phyloP scores from a whole-genome alignment of 2,329 filamentous ascomycete species.

The Cordyceps militaris region DNA sequence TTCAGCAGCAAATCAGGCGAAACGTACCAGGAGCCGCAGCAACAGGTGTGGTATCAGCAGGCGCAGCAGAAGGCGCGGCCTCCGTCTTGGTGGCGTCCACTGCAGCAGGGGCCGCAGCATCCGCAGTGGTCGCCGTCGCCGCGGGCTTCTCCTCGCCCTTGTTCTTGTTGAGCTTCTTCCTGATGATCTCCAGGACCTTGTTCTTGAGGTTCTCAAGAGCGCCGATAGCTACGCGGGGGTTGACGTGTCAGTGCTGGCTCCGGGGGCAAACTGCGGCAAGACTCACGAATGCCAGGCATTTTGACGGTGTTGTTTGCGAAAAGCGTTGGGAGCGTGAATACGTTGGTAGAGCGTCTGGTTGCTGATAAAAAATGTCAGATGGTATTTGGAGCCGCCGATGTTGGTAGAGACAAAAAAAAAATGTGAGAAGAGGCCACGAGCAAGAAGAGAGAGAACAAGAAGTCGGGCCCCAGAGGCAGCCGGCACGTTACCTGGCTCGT shows the following conservation, averaged over 20 bases:
- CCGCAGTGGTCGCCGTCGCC: constrained; percentile 11
- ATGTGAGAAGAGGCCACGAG: not conserved
- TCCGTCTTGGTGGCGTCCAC: constrained; percentile 18
- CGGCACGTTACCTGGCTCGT: constrained; percentile 8
- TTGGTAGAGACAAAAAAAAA: not conserved
- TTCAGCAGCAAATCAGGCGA: not conserved
- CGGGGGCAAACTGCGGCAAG: not conserved
- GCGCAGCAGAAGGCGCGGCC: constrained; percentile 17
- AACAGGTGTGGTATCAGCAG: constrained; percentile 21
- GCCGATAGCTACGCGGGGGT: constrained; percentile 32
- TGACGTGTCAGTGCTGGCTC: not conserved
- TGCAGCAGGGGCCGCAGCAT: constrained; percentile 18
- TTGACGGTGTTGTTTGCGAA: constrained; percentile 19
- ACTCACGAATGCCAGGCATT: constrained; percentile 50
- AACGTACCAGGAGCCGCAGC: constrained; percentile 15
- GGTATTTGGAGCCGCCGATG: constrained; percentile 4
- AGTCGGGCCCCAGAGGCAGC: constrained; percentile 5
- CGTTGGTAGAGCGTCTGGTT: constrained; percentile 17
- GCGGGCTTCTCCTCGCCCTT: constrained; percentile 19
- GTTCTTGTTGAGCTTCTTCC: constrained; percentile 37
- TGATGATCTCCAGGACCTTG: constrained; percentile 48
- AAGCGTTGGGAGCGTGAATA: not conserved
- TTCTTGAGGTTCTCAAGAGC: constrained; percentile 49
- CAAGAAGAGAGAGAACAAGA: not conserved
- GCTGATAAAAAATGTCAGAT: constrained; percentile 8